Evolutionary conservation across 495 filamentous ascomycete genomes (phyloP), one percentile per base, ranked within the genome.

Genomic region (Penicillium salamii): DNA sequence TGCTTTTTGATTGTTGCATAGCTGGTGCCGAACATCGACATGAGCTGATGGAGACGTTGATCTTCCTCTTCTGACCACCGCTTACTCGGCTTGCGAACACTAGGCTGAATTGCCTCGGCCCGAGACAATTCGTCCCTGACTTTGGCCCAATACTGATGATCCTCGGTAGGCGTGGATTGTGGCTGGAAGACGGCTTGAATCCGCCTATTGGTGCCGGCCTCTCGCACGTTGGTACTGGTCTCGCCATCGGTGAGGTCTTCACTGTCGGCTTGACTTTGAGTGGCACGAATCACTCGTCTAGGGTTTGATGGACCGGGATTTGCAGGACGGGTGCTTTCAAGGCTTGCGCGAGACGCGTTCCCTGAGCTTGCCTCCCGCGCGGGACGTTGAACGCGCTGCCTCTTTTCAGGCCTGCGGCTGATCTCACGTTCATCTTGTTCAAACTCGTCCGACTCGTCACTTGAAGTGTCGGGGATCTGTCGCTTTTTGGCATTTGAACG

Each of bases 31-130:
- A 15, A 48, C 1, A 23, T 31, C 3, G 7, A 17, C 46, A 48
- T 40, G 13, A 48, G 34, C 7, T 40, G 0, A 8, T 39, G 1
- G 12, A 48, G 5, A 7, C 46, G 46, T n/a, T 38, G 13, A 19
- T 48, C 35, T 23, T 48, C 46, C 9, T 21, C 35, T 2, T 48
- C 46, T 7, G 46, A 11, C 46, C 46, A 48, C 6, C 34, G 26
- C 0, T 15, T 2, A 8, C 5, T 14, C 12, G 46, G 2, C 28
- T 33, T 40, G 15, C 18, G 18, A 20, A 0, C 7, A 2, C 2
- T 8, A 8, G 12, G 15, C 7, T 47, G 2, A 4, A 12, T 7
- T 3, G n/a, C 18, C 1, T 21, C 17, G 36, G 21, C 24, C 3
- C 20, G 18, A 8, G 29, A n/a, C n/a, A n/a, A n/a, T n/a, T n/a